Base-by-base conservation (phyloP, 73 alveolate species). In the Paramecium tetraurelia region DNA sequence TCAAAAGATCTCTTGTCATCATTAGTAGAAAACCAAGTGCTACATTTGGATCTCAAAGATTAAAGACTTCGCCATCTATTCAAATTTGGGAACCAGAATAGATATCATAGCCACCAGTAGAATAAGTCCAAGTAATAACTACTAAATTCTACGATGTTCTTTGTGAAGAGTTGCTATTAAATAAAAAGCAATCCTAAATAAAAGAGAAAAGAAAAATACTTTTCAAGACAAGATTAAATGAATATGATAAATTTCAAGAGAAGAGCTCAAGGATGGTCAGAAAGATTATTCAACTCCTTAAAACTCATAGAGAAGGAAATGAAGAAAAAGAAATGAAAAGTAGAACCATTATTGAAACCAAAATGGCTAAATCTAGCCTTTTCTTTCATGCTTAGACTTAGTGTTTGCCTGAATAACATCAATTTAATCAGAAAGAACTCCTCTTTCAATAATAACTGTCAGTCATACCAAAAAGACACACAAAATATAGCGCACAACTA, bases 11-110 rank as follows among this genome's bases (percentile, higher is more conserved):
- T 9, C 16, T 20, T 63, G 84, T 63, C 20, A 63, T 63, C 4
- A 63, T 63, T 59, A 59, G 77, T 59, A 20, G 48, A 63, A 63
- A 63, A 33, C 84, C 84, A 63, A 63, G 84, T 63, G 84, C 84
- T 7, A 63, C 44, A 63, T 63, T 27, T 11, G 31, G 10, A 7
- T 31, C 50, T 22, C 27, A 63, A 63, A 63, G 84, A 63, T 16
- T 63, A 14, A 63, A 63, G 24, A 63, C 84, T 63, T 12, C 9
- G 9, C 84, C 84, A 1, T 63, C 84, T 9, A 63, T 63, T 2
- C 14, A 63, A 63, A 5, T 63, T 4, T 63, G 84, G 84, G 84
- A 63, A 63, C 84, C 84, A 33, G 84, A 63, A 24, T 27, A 18
- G 35, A 5, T 53, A 53, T 53, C 31, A n/a, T 18, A 53, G n/a